These are phyloP conservation scores for Neurospora sp. DNA, from an alignment of 495 filamentous ascomycete species.

Conservation along the genomic window DNA sequence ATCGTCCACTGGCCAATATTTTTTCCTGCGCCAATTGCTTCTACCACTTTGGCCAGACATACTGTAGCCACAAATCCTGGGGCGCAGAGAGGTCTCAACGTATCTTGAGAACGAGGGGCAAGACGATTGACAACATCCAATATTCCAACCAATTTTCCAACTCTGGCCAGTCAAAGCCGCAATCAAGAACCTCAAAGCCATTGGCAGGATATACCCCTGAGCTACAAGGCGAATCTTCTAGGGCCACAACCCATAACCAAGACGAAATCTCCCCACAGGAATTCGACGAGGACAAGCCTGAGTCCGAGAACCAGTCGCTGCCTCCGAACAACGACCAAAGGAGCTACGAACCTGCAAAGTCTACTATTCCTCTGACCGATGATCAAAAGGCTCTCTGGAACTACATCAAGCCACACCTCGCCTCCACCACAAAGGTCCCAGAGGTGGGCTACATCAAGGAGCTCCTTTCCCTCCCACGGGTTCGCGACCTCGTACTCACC, in stretches of 20 bases:
- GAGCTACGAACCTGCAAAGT: not conserved
- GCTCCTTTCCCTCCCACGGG: slow-evolving; percentile 6
- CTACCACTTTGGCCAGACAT: slow-evolving; percentile 19
- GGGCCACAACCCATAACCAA: not conserved
- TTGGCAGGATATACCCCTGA: not conserved
- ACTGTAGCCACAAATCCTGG: slow-evolving; percentile 21
- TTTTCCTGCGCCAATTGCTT: slow-evolving; percentile 25
- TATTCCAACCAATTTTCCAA: not conserved
- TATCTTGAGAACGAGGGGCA: not conserved
- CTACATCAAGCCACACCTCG: slow-evolving; percentile 3
- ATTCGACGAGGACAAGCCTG: not conserved
- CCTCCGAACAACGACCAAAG: not conserved
- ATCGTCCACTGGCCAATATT: slow-evolving; percentile 2
- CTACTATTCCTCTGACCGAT: not conserved
- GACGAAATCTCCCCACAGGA: not conserved
- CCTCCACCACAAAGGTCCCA: not conserved
- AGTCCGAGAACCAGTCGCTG: not conserved
- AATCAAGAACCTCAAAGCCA: not conserved
- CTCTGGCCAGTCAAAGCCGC: not conserved
- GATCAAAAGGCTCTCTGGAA: slow-evolving; percentile 3
- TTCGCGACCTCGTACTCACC: slow-evolving; percentile 12
- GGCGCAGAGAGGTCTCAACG: slow-evolving; percentile 6
- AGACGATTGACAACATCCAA: not conserved
- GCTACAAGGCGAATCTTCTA: not conserved
- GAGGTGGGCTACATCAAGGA: slow-evolving; percentile 3